Base-by-base conservation (phyloP, 2,329 filamentous ascomycete genomes). In the Teratosphaeria pseudoeucalypti region DNA sequence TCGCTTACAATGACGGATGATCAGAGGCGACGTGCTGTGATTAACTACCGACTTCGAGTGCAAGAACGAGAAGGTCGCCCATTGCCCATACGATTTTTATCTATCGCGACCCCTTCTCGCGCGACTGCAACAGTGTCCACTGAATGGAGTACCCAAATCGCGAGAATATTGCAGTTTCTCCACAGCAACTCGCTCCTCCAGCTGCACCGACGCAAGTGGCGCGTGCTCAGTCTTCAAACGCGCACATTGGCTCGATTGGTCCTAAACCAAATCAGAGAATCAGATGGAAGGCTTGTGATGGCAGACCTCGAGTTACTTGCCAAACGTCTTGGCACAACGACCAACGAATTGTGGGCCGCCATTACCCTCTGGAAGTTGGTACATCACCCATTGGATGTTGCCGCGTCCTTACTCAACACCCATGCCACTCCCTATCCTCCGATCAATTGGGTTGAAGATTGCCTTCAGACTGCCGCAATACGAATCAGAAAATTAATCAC, bases 291-390 rank as follows among this genome's bases (percentile, higher is more conserved):
- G 9, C n/a, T 49, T 11, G n/a, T 4, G n/a, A 49, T 49, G 43
- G 43, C 43, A 19, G 43, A 49, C n/a, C n/a, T 49, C n/a, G 43
- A 49, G 11, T 10, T 49, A 19, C 16, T 49, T 23, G 43, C 43
- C 19, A 23, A 49, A 49, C 43, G 43, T 9, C 10, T 23, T 3
- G 6, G 19, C 16, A 49, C 43, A n/a, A 9, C 43, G 19, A n/a
- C 43, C n/a, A n/a, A 23, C 43, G 16, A 61, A 16, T 29, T 60
- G n/a, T 81, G 79, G 79, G 68, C 74, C 52, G 69, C 73, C 23
- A 62, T 79, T 32, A 75, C 77, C 32, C 68, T 81, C 14, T 79
- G 75, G 75, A 65, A 78, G 23, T 63, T 82, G 32, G 65, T 73
- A 39, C 67, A 79, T 62, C 72, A 73, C 37, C 74, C 75, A 7